These are phyloP conservation scores for Cladochytrium tenue DNA, from an alignment of 371 early-diverging fungal genomes.

Conservation along the genomic window DNA sequence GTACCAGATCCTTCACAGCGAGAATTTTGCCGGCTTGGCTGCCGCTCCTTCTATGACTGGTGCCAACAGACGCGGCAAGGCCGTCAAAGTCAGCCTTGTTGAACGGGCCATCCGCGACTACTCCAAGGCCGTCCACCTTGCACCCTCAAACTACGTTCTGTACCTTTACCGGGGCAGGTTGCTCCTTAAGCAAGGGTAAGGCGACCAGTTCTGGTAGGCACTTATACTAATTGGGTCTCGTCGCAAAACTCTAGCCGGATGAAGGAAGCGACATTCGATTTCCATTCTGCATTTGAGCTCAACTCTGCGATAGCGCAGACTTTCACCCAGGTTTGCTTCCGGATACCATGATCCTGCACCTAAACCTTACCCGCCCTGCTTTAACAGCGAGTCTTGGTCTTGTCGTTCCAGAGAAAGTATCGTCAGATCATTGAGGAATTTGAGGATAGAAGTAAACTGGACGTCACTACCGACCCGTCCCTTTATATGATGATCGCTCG, in stretches of 20 bases:
- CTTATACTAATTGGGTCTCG: neutral
- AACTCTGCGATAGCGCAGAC: slow-evolving; percentile 59
- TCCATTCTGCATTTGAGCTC: slow-evolving; percentile 57
- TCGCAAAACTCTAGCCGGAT: slow-evolving; percentile 28
- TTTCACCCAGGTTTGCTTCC: slow-evolving; percentile 43
- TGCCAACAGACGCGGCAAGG: slow-evolving; percentile 1
- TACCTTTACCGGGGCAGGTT: slow-evolving; percentile 53
- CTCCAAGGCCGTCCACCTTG: slow-evolving; percentile 48
- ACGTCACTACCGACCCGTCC: slow-evolving; percentile 38
- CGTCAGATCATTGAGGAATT: slow-evolving; percentile 52
- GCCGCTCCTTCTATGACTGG: slow-evolving; percentile 7
- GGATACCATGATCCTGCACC: no score
- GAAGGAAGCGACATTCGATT: slow-evolving; percentile 52
- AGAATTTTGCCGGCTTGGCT: slow-evolving; percentile 24
- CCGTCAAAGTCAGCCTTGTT: slow-evolving; percentile 20
- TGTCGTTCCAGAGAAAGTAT: slow-evolving; percentile 56
- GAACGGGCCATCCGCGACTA: slow-evolving; percentile 50
- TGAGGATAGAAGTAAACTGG: slow-evolving; percentile 33
- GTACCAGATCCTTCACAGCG: slow-evolving; percentile 39
- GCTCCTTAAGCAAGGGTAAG: slow-evolving; percentile 45
- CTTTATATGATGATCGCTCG: slow-evolving; percentile 48
- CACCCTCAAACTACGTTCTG: slow-evolving; percentile 46
- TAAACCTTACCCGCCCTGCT: no score
- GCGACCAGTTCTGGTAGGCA: neutral
- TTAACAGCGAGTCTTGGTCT: slow-evolving; percentile 47